phyloP scores from a whole-genome alignment of 108 stramenopile species.

The Nitzschia inconspicua region DNA sequence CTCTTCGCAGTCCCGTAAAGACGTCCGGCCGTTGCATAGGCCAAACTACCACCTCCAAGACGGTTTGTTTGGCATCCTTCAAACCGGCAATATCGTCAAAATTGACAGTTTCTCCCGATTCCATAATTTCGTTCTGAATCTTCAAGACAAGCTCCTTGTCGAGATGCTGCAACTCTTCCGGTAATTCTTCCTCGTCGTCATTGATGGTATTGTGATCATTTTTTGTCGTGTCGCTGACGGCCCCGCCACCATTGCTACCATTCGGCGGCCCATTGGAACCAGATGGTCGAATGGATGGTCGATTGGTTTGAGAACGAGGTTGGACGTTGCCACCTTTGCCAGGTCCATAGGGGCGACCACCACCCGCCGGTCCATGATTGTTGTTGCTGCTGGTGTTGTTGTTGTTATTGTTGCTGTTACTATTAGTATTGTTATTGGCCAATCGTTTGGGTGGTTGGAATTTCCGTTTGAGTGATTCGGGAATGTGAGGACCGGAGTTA shows the following conservation, averaged over 20 bases:
- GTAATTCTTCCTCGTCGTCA: slow-evolving; percentile 76
- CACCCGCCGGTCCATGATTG: neutral
- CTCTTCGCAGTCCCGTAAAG: slow-evolving; percentile 86
- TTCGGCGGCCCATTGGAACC: neutral
- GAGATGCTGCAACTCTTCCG: slow-evolving; percentile 75
- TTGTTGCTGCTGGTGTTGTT: neutral
- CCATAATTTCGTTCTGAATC: slow-evolving; percentile 85
- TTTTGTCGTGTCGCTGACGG: too few relatives aligned
- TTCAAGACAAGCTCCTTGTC: slow-evolving; percentile 87
- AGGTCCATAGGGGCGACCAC: neutral
- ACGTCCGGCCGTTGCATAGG: slow-evolving; percentile 92
- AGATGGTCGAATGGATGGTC: neutral
- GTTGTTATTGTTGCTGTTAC: neutral
- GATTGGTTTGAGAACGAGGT: too few relatives aligned
- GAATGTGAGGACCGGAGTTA: slow-evolving; percentile 44
- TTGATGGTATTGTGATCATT: slow-evolving; percentile 15
- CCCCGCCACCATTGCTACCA: neutral
- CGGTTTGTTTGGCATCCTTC: slow-evolving; percentile 77
- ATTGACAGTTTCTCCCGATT: slow-evolving; percentile 56
- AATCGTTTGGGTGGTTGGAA: slow-evolving; percentile 71
- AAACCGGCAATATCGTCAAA: slow-evolving; percentile 93
- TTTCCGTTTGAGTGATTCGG: slow-evolving; percentile 73
- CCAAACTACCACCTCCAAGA: slow-evolving; percentile 88
- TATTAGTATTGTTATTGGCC: slow-evolving; percentile 10
- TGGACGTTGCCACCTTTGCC: too few relatives aligned